Evolutionary conservation across 495 filamentous ascomycete genomes (phyloP).

Genomic region (Neurospora sp.): DNA sequence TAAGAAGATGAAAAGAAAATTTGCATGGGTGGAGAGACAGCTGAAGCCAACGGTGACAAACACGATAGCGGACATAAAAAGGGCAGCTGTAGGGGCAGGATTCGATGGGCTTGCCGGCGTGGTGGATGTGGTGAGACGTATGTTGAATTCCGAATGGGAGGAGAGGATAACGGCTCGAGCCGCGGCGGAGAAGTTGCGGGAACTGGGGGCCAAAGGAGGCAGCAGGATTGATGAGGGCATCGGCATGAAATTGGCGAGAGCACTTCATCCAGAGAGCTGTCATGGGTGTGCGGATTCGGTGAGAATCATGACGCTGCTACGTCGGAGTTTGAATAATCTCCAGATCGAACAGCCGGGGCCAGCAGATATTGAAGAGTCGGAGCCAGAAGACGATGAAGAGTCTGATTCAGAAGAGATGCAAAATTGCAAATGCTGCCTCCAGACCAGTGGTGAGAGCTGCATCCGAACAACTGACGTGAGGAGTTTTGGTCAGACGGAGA

Average conservation of each 20-base stretch:
- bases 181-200: background rate
- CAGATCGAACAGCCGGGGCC: too few species aligned
- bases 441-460: background rate
- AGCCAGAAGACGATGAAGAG: background rate
- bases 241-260: background rate
- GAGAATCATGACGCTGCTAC: background rate
- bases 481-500: background rate
- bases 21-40: too few species aligned
- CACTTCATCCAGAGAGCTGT: background rate
- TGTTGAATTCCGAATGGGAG: background rate
- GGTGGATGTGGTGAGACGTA: background rate
- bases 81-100: too few species aligned
- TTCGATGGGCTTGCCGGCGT: background rate
- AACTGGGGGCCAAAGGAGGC: background rate
- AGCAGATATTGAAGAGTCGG: background rate
- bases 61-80: too few species aligned
- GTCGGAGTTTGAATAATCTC: background rate
- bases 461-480: background rate
- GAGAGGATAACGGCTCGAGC: background rate
- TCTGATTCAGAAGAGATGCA: background rate
- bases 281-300: background rate
- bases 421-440: background rate
- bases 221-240: background rate
- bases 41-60: too few species aligned
- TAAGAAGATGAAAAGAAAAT: too few species aligned